Conservation (phyloP, 2,329 filamentous ascomycete genomes). For the Pseudogymnoascus sp. region DNA sequence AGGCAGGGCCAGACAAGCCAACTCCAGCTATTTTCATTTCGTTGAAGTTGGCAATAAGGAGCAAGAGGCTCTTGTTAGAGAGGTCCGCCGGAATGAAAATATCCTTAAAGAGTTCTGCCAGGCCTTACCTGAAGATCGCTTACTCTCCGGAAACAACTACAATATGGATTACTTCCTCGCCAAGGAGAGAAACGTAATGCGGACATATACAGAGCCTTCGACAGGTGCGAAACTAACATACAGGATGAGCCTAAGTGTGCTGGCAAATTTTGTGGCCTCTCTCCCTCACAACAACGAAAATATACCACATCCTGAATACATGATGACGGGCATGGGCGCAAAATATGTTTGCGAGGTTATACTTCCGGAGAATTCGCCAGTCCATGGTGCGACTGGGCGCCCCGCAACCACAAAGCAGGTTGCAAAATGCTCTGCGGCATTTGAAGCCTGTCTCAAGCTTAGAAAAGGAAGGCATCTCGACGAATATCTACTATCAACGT, state of each 20-base stretch:
- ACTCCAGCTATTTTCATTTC: conserved; percentile 82
- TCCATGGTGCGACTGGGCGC: conserved; percentile 58
- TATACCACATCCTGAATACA: conserved; percentile 46
- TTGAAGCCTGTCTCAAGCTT: conserved; percentile 68
- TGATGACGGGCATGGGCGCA: conserved; percentile 46
- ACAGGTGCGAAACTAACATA: conserved; percentile 77
- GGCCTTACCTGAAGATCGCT: conserved; percentile 64
- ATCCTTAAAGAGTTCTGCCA: conserved; percentile 70
- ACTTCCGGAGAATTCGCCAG: conserved; percentile 65
- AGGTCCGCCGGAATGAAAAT: conserved; percentile 53
- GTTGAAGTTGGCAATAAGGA: conserved; percentile 60
- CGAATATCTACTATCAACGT: conserved; percentile 64
- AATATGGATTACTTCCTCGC: conserved; percentile 49
- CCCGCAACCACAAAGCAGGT: conserved; percentile 61
- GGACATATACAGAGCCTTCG: conserved; percentile 47
- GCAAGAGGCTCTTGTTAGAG: conserved; percentile 49
- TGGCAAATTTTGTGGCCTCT: conserved; percentile 66
- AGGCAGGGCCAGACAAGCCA: conserved; percentile 69
- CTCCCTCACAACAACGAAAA: conserved; percentile 43
- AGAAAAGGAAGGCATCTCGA: conserved; percentile 61
- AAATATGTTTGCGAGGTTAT: conserved; percentile 71
- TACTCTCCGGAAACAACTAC: conserved; percentile 53
- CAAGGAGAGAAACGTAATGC: conserved; percentile 32
- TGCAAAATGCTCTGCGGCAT: conserved; percentile 85
- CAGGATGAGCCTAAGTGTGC: conserved; percentile 60